Evolutionary conservation across 805 yeast species (phyloP).

Genomic region (Blastobotrys americana): DNA sequence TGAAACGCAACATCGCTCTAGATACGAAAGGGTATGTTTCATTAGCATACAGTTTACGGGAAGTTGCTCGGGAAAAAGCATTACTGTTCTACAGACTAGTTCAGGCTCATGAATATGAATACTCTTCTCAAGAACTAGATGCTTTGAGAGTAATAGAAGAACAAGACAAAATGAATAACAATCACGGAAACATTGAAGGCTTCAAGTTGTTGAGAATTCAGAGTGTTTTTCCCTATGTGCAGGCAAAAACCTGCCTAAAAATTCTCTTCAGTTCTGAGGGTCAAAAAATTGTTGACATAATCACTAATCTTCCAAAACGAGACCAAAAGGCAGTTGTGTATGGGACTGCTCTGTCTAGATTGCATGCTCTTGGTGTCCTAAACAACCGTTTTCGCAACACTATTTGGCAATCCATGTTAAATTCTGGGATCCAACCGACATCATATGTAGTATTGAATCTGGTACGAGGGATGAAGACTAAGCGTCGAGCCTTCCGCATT

Average conservation of each 20-base stretch:
- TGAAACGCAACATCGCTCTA: slow-evolving; percentile 8
- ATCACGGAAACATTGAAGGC: too few relatives aligned
- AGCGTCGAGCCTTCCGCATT: neutral
- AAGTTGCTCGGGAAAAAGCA: slow-evolving; percentile 10
- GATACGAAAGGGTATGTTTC: slow-evolving; percentile 29
- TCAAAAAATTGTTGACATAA: neutral
- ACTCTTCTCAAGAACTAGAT: slow-evolving; percentile 15
- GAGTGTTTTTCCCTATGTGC: neutral
- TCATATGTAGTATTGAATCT: neutral
- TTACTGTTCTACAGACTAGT: slow-evolving; percentile 12
- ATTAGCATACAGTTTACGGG: slow-evolving; percentile 20
- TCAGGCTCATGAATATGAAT: slow-evolving; percentile 16
- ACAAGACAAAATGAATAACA: too few relatives aligned
- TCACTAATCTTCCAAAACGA: neutral
- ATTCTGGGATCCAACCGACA: neutral
- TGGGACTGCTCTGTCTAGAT: neutral
- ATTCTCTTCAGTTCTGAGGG: neutral
- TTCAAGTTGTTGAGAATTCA: too few relatives aligned
- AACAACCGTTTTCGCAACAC: neutral
- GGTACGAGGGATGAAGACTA: neutral
- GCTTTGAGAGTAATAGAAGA: slow-evolving; percentile 6
- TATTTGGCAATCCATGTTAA: neutral
- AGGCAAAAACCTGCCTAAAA: neutral
- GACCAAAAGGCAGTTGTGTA: neutral
- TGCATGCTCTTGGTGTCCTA: neutral